A percentile compares a stretch with the other conserved stretches of the same genome.
These are phyloP conservation scores for Cicer chorassanicum DNA, from an alignment of 306 rosid species.

Conservation along the genomic window DNA sequence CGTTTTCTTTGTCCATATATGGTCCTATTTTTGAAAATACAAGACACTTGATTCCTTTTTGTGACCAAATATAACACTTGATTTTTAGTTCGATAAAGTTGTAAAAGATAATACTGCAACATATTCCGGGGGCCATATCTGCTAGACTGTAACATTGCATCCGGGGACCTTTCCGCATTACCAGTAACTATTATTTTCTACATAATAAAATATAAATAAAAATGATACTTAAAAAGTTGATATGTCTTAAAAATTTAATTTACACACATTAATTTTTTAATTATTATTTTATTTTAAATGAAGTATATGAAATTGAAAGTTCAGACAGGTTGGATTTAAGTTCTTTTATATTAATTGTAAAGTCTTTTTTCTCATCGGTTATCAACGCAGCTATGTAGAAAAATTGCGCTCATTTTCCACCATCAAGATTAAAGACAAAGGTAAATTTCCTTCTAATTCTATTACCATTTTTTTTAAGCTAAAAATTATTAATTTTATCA, in stretches of 20 bases:
- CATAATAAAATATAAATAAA: no score
- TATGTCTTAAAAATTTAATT: no score
- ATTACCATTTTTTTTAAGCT: no score
- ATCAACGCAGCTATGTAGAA: neutral
- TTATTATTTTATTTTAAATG: neutral
- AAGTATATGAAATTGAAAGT: neutral
- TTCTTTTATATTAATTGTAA: neutral
- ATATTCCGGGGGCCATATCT: constrained; percentile 43
- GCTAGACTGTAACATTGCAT: constrained; percentile 8
- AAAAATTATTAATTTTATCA: no score
- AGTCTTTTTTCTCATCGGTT: neutral
- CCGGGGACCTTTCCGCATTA: constrained; percentile 41
- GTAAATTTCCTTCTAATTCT: no score
- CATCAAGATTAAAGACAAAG: no score
- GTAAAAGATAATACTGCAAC: neutral
- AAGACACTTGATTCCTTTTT: constrained; percentile 28
- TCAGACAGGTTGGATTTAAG: neutral
- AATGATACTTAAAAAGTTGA: no score
- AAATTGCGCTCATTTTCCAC: neutral
- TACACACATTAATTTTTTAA: no score
- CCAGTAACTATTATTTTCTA: no score
- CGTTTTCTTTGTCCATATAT: constrained; percentile 40
- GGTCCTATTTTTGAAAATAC: constrained; percentile 37
- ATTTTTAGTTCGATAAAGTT: constrained; percentile 42
- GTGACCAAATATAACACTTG: constrained; percentile 28